A percentile compares a stretch with the other conserved stretches of the same genome.
These are phyloP conservation scores for Syzygium aqueum DNA, from an alignment of 345 rosid genomes.

Conservation along the genomic window DNA sequence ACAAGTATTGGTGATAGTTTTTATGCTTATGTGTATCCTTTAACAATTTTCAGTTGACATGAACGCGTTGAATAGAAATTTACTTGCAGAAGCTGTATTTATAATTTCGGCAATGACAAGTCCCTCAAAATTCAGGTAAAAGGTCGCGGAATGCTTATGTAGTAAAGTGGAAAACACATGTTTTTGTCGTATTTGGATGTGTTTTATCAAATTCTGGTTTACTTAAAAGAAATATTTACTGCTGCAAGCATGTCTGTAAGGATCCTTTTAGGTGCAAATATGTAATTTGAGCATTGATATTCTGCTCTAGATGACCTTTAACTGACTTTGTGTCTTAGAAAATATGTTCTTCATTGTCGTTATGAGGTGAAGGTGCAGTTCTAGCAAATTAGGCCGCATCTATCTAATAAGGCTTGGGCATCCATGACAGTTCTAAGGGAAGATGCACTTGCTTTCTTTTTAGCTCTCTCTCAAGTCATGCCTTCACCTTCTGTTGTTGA, in stretches of 20 bases:
- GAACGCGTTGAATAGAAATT: not conserved
- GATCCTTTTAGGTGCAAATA: not conserved
- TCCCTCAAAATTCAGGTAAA: not conserved
- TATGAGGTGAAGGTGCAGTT: not conserved
- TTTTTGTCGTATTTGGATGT: not conserved
- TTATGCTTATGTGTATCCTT: not conserved
- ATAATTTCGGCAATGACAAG: not conserved
- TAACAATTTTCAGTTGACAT: not conserved
- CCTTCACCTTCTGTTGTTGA: not conserved
- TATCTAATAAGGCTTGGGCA: not conserved
- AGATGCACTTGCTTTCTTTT: not conserved
- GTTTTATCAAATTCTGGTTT: not conserved
- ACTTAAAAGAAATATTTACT: not conserved
- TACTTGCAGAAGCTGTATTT: not conserved
- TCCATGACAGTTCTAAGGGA: not conserved
- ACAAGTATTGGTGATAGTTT: not conserved
- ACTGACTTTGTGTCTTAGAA: not conserved
- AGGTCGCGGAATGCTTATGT: not conserved
- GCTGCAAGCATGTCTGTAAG: not conserved
- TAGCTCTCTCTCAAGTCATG: not conserved
- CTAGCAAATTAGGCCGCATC: not conserved
- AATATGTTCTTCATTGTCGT: not conserved
- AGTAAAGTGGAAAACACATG: not conserved
- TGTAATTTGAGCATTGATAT: not conserved
- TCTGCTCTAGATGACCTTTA: not conserved